Evolutionary conservation across 2,329 filamentous ascomycete species (phyloP), one percentile per base, ranked within the genome.

Genomic region (Bipolaris gigantea): DNA sequence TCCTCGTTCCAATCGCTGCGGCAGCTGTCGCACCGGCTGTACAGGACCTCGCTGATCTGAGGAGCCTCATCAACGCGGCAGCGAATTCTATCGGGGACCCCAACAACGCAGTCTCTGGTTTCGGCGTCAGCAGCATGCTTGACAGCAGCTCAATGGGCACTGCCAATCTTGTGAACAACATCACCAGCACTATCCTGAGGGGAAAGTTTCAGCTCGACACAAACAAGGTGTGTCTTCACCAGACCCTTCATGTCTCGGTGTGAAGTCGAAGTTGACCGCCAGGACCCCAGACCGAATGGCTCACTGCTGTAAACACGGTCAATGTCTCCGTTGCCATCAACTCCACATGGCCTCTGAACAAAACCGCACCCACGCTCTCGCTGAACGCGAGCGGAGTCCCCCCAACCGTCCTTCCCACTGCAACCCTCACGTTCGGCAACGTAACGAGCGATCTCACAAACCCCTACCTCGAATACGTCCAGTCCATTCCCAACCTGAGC

Each of bases 81-180:
- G 67, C 70, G n/a, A 61, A 48, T 23, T 62, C 61, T 2, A 72
- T 74, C 36, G 64, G 66, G 16, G 59, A 60, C 5, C 57, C 56
- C 9, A 64, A 68, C 11, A 72, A 69, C 45, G 56, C 64, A 13
- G 70, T 65, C 34, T 57, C 59, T 19, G 65, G 63, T 39, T 73
- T 65, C 63, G 67, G 70, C 1, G 61, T 65, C 42, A 55, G 59
- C 9, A 33, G 61, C 3, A 42, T 62, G 9, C 55, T 50, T 19
- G 44, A 50, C 21, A 55, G 45, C 35, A 59, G 54, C 25, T 56
- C 59, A 40, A 53, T 70, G 54, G 64, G 66, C 25, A 73, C 71
- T 16, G 70, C 69, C 2, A 64, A 73, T 48, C 57, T 72, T 15
- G 53, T 73, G 25, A 57, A 63, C 48, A 74, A 73, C 46, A 64